These are phyloP conservation scores for Marasmius fiardii DNA, from an alignment of 1,284 basidiomycete species.

Conservation along the genomic window DNA sequence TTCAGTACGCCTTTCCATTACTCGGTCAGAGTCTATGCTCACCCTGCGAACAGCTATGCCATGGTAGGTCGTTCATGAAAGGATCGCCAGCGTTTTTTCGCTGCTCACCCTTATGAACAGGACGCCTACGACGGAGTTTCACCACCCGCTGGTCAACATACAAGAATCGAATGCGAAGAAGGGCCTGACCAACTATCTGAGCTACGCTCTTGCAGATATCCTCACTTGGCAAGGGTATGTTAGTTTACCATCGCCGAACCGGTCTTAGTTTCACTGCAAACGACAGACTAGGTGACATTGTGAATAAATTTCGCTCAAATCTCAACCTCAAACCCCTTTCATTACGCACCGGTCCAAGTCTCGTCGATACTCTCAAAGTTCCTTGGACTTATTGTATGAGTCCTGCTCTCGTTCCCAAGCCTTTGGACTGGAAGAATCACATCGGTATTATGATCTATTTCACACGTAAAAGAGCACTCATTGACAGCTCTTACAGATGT, in stretches of 20 bases:
- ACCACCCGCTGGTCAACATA: constrained; percentile 62
- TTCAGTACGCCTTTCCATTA: constrained; percentile 42
- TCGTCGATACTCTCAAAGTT: constrained; percentile 55
- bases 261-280: constrained; percentile 8
- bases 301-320: constrained; percentile 55
- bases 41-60: constrained; percentile 51
- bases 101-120: constrained; percentile 19
- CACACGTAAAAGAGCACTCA: background rate
- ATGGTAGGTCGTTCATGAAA: constrained; percentile 36
- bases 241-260: background rate
- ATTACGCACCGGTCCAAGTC: constrained; percentile 45
- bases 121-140: constrained; percentile 57
- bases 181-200: constrained; percentile 54
- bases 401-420: constrained; percentile 59
- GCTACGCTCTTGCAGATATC: constrained; percentile 53
- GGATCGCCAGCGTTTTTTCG: background rate
- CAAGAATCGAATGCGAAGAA: constrained; percentile 46
- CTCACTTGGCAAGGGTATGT: constrained; percentile 59
- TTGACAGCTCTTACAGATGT: constrained; percentile 38
- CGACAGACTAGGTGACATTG: constrained; percentile 51
- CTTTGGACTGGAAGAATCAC: constrained; percentile 58
- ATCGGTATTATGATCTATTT: constrained; percentile 41
- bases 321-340: constrained; percentile 50
- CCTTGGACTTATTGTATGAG: constrained; percentile 75
- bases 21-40: background rate